phyloP scores from a whole-genome alignment of 192 early-diverging fungal species.

The Spizellomyces punctatus region DNA sequence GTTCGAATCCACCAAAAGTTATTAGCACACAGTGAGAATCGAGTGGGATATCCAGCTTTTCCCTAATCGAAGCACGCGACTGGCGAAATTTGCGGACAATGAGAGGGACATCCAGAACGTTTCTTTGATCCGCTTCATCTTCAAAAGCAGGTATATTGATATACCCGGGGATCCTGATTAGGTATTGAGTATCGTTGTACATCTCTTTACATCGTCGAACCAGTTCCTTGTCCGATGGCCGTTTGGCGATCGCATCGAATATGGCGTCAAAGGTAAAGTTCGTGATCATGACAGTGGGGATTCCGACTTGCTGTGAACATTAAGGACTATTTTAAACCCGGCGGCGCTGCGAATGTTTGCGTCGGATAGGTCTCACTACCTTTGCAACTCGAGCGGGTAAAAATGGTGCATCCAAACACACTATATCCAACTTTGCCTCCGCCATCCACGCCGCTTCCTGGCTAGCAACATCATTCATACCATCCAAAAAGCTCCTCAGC shows the following conservation, averaged over 20 bases:
- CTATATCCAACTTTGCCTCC: conserved; percentile 30
- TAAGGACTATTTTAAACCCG: background rate
- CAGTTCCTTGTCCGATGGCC: conserved; percentile 18
- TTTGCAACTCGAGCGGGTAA: conserved; percentile 41
- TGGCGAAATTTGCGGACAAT: conserved; percentile 40
- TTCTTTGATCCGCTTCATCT: background rate
- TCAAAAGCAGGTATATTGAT: conserved; percentile 46
- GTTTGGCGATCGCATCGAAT: conserved; percentile 32
- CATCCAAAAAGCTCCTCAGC: conserved; percentile 23
- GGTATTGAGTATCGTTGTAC: conserved; percentile 36
- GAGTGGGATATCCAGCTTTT: conserved; percentile 36
- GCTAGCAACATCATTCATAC: conserved; percentile 13
- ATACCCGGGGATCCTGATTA: conserved; percentile 50
- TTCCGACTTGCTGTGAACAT: conserved; percentile 18
- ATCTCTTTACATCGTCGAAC: conserved; percentile 20
- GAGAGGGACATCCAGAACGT: conserved; percentile 35
- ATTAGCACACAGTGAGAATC: conserved; percentile 44
- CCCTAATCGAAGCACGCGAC: conserved; percentile 28
- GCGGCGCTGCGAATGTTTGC: background rate
- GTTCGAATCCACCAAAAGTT: conserved; percentile 52
- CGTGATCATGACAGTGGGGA: conserved; percentile 44
- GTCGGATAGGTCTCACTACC: conserved; percentile 13
- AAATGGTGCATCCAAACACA: conserved; percentile 46
- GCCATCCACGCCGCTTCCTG: conserved; percentile 41
- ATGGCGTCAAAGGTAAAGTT: conserved; percentile 61